A percentile compares a stretch with the other conserved stretches of the same genome.
phyloP scores from a whole-genome alignment of 805 yeast species.

The Lipomyces kockii region DNA sequence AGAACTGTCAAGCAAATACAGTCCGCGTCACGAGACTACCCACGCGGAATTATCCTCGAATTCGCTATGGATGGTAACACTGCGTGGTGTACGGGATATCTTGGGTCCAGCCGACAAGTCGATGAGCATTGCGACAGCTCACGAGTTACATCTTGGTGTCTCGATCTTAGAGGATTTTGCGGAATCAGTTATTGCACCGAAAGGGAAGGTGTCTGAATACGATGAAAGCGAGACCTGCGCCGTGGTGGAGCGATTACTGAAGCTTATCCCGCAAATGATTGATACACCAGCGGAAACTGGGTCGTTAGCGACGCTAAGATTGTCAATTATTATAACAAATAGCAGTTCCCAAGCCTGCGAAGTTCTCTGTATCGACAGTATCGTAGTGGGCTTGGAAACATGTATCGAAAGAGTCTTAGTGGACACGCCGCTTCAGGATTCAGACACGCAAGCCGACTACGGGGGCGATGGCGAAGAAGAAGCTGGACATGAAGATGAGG shows the following conservation, averaged over 20 bases:
- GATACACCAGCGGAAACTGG: constrained; percentile 8
- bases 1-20: constrained; percentile 14
- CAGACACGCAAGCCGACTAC: constrained; percentile 1
- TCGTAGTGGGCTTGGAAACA: background rate
- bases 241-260: constrained; percentile 2
- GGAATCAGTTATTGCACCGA: constrained; percentile 1
- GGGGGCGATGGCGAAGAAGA: background rate
- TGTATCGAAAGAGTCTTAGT: constrained; percentile 3
- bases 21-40: background rate
- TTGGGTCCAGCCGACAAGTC: background rate
- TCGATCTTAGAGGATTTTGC: constrained; percentile 20
- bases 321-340: constrained; percentile 21
- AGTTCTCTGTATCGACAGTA: background rate
- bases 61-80: background rate
- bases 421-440: background rate
- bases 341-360: constrained; percentile 11
- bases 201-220: background rate
- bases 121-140: background rate
- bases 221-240: constrained; percentile 4
- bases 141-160: constrained; percentile 22
- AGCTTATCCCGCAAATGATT: constrained; percentile 7
- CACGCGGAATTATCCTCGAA: background rate
- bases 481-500: background rate
- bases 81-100: background rate
- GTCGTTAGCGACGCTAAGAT: constrained; percentile 16